Base-by-base conservation (phyloP, 768 basidiomycete genomes). In the Trametes punicea region DNA sequence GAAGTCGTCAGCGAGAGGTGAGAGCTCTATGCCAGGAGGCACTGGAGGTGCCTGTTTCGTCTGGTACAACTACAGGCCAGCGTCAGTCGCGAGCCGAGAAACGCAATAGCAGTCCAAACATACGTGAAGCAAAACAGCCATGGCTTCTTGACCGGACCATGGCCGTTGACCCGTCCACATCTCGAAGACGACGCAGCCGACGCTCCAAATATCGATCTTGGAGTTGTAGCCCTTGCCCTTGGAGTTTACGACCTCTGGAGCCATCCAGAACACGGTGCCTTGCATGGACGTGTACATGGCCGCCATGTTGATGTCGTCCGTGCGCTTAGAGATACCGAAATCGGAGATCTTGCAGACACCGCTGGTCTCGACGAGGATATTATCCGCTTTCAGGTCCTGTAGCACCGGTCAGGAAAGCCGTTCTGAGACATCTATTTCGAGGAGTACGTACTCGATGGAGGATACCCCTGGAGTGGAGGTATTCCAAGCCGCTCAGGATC, bases 241-340 rank as follows among this genome's bases (percentile, higher is more conserved):
- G 31, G 89, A 86, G 59, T 93, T 87, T 57, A 93, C 82, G 51
- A 97, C 92, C 74, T 93, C 95, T 0, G 95, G 95, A 9, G 95
- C 95, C 96, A 98, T 98, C 96, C 97, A 99, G 70, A 97, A 98
- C 31, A 98, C 90, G 18, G 95, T 95, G 23, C 97, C 97, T 69
- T 93, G 90, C 93, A 99, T 94, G 20, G 91, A 90, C 2, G 94
- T 96, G 60, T 83, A 85, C 46, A 89, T 89, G n/a, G 83, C 89
- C 64, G 82, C 82, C 49, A 85, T 80, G 61, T 90, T 85, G 48
- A 89, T 81, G 58, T 97, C 93, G 59, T 90, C 93, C 59, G 85
- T 93, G 58, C 91, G 82, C 73, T 98, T 98, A n/a, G 93, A 96
- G 55, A 98, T 98, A 38, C 97, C 97, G 67, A 98, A 98, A 72